Evolutionary conservation across 1,139 yeast genomes (phyloP), one percentile per base, ranked within the genome.

Genomic region (Taphrina populina): DNA sequence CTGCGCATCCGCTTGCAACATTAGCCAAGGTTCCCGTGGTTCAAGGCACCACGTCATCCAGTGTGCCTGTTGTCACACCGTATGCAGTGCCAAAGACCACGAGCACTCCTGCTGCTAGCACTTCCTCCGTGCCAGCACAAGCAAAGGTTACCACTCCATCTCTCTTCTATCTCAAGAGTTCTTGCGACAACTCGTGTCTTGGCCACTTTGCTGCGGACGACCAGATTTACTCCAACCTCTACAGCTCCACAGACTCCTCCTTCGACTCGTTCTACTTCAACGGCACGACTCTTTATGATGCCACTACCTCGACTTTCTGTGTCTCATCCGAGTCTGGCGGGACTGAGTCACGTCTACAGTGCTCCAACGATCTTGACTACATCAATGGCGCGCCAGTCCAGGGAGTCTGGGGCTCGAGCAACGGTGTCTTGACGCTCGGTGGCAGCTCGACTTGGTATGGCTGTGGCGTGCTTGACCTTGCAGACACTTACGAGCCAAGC

Each of bases 141-240:
- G 24, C 17, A 17, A 34, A 34, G 23, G 39, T 34, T 5, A n/a
- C n/a, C n/a, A n/a, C n/a, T n/a, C 6, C 35, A 10, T 11, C 47
- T 8, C 2, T 17, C 11, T 43, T 43, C 37, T 43, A 43, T 29
- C 37, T 43, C 19, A 43, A 43, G 47, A 43, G 47, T 19, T 30
- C 47, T 6, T 43, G 47, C 23, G 47, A 43, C 47, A 32, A 32
- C 27, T 43, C 47, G 7, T 43, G 47, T 13, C 26, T 43, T 6
- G 47, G 47, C 3, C 36, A 30, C 37, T 43, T 43, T 30, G 47
- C 47, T n/a, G 37, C 35, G 26, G 47, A 43, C 27, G 37, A 43
- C 37, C 47, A 43, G 20, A 43, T 43, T 29, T 43, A 43, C 47
- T 43, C 47, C 11, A 43, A 43, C 37, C n/a, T 26, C 13, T 43